Evolutionary conservation across 768 basidiomycete species (phyloP).

Genomic region (Collybiopsis confluens): DNA sequence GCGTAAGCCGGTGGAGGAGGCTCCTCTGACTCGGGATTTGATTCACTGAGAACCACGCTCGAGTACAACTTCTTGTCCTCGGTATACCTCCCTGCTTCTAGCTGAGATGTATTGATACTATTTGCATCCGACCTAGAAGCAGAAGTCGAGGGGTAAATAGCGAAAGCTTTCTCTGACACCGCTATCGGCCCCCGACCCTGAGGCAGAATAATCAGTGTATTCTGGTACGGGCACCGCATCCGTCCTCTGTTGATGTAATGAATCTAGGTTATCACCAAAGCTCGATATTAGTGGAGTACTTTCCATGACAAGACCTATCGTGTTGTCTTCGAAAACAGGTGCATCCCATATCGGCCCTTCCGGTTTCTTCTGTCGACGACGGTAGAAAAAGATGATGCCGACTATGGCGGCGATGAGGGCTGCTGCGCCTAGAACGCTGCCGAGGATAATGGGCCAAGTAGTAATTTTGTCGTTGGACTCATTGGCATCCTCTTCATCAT

Average conservation of each 20-base stretch:
- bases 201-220: no score
- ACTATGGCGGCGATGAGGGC: neutral
- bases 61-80: neutral
- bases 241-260: no score
- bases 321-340: neutral
- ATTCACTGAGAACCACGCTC: neutral
- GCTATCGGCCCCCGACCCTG: no score
- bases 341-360: conserved; percentile 1
- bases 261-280: no score
- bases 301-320: neutral
- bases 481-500: neutral
- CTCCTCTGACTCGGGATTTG: neutral
- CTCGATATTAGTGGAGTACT: neutral
- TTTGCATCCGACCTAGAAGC: no score
- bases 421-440: neutral
- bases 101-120: neutral
- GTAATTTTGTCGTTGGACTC: neutral
- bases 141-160: no score
- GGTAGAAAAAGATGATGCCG: neutral
- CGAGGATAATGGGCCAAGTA: conserved; percentile 1
- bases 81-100: neutral
- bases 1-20: conserved; percentile 1
- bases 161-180: no score
- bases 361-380: neutral
- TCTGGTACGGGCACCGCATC: no score